Evolutionary conservation across 129 eudicot species (phyloP).

Genomic region (Chrysanthemum seticuspe): DNA sequence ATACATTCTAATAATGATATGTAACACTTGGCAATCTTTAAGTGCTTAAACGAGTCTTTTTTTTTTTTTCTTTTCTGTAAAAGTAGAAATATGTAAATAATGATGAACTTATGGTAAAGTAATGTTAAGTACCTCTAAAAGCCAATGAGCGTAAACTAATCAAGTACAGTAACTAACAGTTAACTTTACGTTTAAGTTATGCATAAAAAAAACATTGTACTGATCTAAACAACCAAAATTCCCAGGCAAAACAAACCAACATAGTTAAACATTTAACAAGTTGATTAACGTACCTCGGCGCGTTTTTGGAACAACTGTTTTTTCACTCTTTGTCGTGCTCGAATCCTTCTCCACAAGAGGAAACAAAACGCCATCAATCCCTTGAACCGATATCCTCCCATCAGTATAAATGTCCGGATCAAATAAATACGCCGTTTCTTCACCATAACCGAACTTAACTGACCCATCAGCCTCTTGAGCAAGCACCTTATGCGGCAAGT

Average conservation of each 20-base stretch:
- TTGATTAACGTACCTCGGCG: slow-evolving; percentile 63
- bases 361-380: slow-evolving; percentile 83
- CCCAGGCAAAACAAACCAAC: slow-evolving; percentile 5
- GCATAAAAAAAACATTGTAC: background rate
- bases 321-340: slow-evolving; percentile 20
- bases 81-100: too few relatives aligned
- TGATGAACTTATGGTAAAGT: too few relatives aligned
- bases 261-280: background rate
- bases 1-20: background rate
- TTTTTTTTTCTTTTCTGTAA: too few relatives aligned
- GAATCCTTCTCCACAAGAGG: slow-evolving; percentile 36
- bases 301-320: slow-evolving; percentile 29
- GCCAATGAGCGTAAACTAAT: slow-evolving; percentile 1
- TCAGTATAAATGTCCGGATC: slow-evolving; percentile 91
- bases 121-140: background rate
- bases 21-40: background rate
- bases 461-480: slow-evolving; percentile 96
- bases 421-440: slow-evolving; percentile 71
- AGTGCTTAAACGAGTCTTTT: background rate
- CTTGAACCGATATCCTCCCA: slow-evolving; percentile 93
- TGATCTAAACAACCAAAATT: background rate
- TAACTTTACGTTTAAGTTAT: background rate
- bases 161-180: background rate
- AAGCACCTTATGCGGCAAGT: slow-evolving; percentile 65
- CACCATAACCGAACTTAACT: slow-evolving; percentile 71